A percentile compares a stretch with the other conserved stretches of the same genome.
phyloP scores from a whole-genome alignment of 495 filamentous ascomycete species.

The Hypoxylon perforatum region DNA sequence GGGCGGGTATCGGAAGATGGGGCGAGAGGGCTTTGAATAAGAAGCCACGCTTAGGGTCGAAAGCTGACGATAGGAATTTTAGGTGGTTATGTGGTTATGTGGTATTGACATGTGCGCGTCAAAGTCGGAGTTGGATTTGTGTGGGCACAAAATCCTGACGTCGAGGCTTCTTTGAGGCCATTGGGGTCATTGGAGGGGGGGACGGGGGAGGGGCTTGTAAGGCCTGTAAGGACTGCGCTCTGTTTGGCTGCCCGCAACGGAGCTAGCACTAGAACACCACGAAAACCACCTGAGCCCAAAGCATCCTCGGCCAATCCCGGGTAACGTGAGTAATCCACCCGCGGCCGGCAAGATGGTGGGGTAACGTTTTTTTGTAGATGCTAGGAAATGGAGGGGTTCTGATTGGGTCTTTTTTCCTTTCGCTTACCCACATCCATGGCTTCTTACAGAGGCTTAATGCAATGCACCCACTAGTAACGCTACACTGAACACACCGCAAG shows the following conservation, averaged over 20 bases:
- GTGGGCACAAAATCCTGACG: slow-evolving; percentile 38
- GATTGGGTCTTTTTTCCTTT: slow-evolving; percentile 25
- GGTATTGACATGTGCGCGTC: slow-evolving; percentile 19
- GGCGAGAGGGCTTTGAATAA: slow-evolving; percentile 3
- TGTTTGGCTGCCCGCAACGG: no score
- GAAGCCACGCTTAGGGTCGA: neutral
- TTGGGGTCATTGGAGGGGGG: no score
- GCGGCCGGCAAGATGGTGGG: slow-evolving; percentile 7
- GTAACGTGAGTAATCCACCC: slow-evolving; percentile 24
- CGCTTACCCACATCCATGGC: slow-evolving; percentile 12
- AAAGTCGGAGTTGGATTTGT: slow-evolving; percentile 11
- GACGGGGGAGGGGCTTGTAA: no score
- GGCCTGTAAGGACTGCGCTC: no score
- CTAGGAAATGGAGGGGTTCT: slow-evolving; percentile 33
- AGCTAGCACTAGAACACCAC: no score
- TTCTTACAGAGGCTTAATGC: no score
- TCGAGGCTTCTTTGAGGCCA: slow-evolving; percentile 15
- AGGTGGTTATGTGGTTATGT: slow-evolving; percentile 4
- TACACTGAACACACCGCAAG: no score
- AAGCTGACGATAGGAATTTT: slow-evolving; percentile 15
- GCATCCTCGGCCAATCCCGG: slow-evolving; percentile 47
- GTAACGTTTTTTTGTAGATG: slow-evolving; percentile 15
- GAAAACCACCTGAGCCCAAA: no score
- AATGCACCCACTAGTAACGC: no score
- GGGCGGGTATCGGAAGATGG: neutral